phyloP scores from a whole-genome alignment of 2,329 filamentous ascomycete species.

The Xylaria digitata region DNA sequence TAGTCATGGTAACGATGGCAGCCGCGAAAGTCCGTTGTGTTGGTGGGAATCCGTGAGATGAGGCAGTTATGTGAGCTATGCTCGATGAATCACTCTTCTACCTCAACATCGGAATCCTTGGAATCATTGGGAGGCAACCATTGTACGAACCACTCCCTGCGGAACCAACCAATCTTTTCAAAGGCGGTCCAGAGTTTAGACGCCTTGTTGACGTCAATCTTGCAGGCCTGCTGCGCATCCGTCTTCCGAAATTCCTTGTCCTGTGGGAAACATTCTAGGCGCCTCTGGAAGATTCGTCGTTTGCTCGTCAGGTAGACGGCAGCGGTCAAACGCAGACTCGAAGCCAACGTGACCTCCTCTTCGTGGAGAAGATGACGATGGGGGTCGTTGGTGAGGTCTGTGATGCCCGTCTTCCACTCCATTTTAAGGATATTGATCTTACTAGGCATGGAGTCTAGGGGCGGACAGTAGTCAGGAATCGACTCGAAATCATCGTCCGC shows the following conservation, averaged over 20 bases:
- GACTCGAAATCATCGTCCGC: constrained; percentile 85
- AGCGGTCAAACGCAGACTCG: constrained; percentile 83
- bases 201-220: constrained; percentile 98
- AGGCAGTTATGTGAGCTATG: constrained; percentile 35
- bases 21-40: neutral
- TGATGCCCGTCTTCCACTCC: constrained; percentile 85
- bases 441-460: constrained; percentile 71
- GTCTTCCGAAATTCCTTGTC: constrained; percentile 91
- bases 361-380: constrained; percentile 77
- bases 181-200: constrained; percentile 92
- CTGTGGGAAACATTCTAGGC: constrained; percentile 69
- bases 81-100: constrained; percentile 36
- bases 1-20: neutral
- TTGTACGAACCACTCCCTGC: constrained; percentile 59
- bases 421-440: constrained; percentile 80
- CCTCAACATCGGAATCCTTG: constrained; percentile 27
- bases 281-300: constrained; percentile 85
- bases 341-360: constrained; percentile 81
- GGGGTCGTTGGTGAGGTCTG: constrained; percentile 80
- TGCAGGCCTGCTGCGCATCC: constrained; percentile 94
- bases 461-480: constrained; percentile 79
- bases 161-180: constrained; percentile 86
- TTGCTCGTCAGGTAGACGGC: constrained; percentile 93
- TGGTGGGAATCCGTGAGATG: neutral
- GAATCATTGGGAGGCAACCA: constrained; percentile 45